Evolutionary conservation across 169 alveolate genomes (phyloP).

Genomic region (Ichthyophthirius multifiliis): DNA sequence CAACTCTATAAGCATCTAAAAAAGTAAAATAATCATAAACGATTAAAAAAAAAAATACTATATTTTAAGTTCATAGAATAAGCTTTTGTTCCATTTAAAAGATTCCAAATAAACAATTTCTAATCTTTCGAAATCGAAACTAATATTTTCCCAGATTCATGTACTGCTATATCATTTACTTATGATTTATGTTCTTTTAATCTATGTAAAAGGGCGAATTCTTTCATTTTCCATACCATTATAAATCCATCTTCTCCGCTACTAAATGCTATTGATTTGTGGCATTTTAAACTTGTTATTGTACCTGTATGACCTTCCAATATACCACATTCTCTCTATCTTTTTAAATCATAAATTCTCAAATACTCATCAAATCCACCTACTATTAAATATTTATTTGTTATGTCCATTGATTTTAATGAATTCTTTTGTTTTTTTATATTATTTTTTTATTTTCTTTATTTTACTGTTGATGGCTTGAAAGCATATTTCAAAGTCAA

Average conservation of each 20-base stretch:
- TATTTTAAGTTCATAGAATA: background rate
- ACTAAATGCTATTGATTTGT: background rate
- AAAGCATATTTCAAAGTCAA: background rate
- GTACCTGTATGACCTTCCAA: conserved; percentile 20
- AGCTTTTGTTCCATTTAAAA: background rate
- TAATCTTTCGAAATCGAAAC: background rate
- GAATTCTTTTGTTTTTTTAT: background rate
- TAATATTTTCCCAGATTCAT: conserved; percentile 3
- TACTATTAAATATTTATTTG: background rate
- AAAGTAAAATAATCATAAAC: background rate
- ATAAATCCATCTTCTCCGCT: conserved; percentile 12
- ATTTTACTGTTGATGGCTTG: background rate
- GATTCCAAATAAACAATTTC: conserved; percentile 4
- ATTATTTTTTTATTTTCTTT: background rate
- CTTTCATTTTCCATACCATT: conserved; percentile 20
- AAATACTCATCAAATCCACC: conserved; percentile 11
- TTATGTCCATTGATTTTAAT: background rate
- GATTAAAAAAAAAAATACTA: too few relatives aligned
- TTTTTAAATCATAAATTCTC: conserved; percentile 9
- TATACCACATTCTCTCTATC: conserved; percentile 6
- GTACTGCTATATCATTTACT: background rate
- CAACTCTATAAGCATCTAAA: background rate
- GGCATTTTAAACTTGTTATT: background rate
- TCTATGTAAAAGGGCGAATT: background rate
- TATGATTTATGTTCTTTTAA: conserved; percentile 12